Percentiles rank a stretch among this genome's conserved stretches.
These are phyloP conservation scores for Arabidopsis suecica DNA, from an alignment of 345 rosid genomes.

Conservation along the genomic window DNA sequence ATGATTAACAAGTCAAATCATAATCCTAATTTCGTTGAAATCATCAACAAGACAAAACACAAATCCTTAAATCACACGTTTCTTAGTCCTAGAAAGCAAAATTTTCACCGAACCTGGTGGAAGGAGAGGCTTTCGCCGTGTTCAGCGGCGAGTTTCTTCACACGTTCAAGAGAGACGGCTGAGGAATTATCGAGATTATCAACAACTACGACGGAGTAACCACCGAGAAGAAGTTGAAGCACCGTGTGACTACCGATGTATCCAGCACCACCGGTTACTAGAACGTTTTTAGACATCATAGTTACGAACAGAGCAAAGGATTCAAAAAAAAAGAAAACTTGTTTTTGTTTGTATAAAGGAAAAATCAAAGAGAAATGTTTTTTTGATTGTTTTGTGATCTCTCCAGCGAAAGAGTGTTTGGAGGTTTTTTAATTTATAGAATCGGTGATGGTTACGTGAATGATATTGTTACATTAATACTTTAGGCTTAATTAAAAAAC, in stretches of 20 bases:
- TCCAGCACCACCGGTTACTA: conserved; percentile 97
- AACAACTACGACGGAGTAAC: conserved; percentile 66
- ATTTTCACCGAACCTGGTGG: conserved; percentile 56
- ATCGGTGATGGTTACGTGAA: conserved; percentile 37
- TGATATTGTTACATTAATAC: not conserved
- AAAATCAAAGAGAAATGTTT: not conserved
- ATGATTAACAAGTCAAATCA: conserved; percentile 27
- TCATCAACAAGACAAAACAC: not conserved
- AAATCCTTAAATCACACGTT: conserved; percentile 16
- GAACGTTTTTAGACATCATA: conserved; percentile 54
- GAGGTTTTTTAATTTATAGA: conserved; percentile 8
- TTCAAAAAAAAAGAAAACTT: not conserved
- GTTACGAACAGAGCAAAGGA: not conserved
- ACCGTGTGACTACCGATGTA: conserved; percentile 97
- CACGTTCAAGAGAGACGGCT: conserved; percentile 58
- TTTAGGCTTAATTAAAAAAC: not conserved
- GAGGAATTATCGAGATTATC: conserved; percentile 90
- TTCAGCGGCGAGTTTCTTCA: conserved; percentile 65
- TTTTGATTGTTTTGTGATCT: conserved; percentile 27
- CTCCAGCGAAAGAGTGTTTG: conserved; percentile 16
- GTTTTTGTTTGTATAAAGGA: not conserved
- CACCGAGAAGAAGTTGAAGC: conserved; percentile 74
- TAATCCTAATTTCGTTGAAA: conserved; percentile 21
- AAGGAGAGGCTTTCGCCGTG: conserved; percentile 62
- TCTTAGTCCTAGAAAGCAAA: conserved; percentile 3